Conservation (phyloP, 1,284 basidiomycete genomes). For the Butyriboletus appendiculatus region DNA sequence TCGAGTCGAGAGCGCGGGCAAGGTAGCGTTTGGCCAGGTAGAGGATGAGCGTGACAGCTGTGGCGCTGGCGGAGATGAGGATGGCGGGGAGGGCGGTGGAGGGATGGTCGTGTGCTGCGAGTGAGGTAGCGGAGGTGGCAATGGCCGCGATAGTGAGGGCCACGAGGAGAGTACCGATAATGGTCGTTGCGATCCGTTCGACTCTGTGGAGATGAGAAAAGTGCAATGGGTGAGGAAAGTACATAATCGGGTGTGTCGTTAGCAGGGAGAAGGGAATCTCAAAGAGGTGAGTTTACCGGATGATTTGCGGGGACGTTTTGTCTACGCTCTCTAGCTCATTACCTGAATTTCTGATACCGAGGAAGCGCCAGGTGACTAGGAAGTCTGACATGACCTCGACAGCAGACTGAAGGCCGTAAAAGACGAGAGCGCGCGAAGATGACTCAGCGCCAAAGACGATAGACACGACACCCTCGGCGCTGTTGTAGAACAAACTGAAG, state of each 20-base stretch:
- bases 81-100: constrained; percentile 37
- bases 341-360: constrained; percentile 32
- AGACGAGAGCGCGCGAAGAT: constrained; percentile 46
- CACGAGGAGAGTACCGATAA: constrained; percentile 40
- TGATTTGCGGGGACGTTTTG: constrained; percentile 16
- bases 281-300: constrained; percentile 28
- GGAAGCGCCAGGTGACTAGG: constrained; percentile 42
- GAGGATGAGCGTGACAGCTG: constrained; percentile 41
- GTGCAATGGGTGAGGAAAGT: background rate
- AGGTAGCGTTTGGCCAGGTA: constrained; percentile 48
- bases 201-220: constrained; percentile 29
- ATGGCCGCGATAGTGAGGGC: constrained; percentile 32
- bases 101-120: constrained; percentile 38
- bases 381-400: constrained; percentile 19
- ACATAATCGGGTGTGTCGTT: background rate
- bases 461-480: constrained; percentile 38
- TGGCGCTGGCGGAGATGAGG: constrained; percentile 43
- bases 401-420: constrained; percentile 51
- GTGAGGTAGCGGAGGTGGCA: background rate
- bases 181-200: constrained; percentile 39
- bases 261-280: background rate
- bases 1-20: constrained; percentile 44
- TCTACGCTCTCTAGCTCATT: constrained; percentile 29
- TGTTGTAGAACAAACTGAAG: constrained; percentile 36
- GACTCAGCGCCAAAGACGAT: constrained; percentile 47